Conservation (phyloP, 805 yeast genomes). For the Candida ascalaphidarum region DNA sequence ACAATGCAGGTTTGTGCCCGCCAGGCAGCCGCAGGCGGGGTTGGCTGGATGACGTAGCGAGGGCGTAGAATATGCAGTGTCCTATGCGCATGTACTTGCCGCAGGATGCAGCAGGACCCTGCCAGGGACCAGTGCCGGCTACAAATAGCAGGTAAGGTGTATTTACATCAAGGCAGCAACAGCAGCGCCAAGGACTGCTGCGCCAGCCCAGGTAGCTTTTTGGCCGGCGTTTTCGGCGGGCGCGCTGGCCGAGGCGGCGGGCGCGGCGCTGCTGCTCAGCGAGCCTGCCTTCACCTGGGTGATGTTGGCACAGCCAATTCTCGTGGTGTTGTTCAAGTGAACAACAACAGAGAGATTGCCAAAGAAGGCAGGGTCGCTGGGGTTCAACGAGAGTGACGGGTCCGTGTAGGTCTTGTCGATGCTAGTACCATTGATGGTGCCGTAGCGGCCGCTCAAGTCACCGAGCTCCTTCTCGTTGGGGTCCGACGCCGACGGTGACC, state of each 20-base stretch:
- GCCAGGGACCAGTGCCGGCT: no score
- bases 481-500: constrained; percentile 6
- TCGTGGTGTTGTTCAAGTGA: constrained; percentile 21
- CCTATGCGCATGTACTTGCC: no score
- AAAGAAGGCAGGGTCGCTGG: constrained; percentile 14
- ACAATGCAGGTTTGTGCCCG: no score
- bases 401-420: constrained; percentile 16
- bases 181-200: no score
- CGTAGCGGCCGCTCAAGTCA: constrained; percentile 34
- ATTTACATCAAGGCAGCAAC: no score
- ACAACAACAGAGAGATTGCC: constrained; percentile 29
- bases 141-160: no score
- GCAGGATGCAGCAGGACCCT: no score
- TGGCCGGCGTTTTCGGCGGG: constrained; percentile 2
- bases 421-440: constrained; percentile 20
- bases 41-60: no score
- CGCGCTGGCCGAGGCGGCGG: constrained; percentile 1
- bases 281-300: constrained; percentile 5
- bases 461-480: constrained; percentile 22
- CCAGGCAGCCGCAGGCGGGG: no score
- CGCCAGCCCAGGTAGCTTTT: no score
- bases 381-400: constrained; percentile 23
- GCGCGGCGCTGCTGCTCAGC: constrained; percentile 1
- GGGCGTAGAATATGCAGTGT: no score
- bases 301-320: constrained; percentile 33